Conservation (phyloP, 2,329 filamentous ascomycete species). For the Pseudopithomyces chartarum region DNA sequence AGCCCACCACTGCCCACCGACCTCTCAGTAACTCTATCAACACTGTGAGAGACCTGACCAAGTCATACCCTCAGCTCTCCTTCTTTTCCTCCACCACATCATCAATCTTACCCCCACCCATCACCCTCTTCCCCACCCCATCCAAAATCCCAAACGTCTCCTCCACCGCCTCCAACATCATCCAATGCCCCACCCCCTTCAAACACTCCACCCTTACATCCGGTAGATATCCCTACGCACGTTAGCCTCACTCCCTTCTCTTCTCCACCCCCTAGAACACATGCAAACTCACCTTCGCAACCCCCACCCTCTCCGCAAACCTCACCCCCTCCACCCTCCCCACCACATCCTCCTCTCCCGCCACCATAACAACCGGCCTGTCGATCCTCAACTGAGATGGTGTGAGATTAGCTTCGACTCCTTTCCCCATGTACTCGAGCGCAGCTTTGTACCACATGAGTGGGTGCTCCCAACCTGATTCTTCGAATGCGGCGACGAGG, state of each 20-base stretch:
- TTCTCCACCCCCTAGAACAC: too few species aligned
- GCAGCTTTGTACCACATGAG: slow-evolving; percentile 8
- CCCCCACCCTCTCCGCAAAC: neutral
- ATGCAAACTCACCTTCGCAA: neutral
- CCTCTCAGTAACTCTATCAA: too few species aligned
- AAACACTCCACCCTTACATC: neutral
- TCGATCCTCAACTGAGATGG: neutral
- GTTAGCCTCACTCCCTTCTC: too few species aligned
- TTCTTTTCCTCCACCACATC: neutral
- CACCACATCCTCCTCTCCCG: slow-evolving; percentile 3
- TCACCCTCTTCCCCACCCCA: neutral
- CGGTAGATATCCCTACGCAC: neutral
- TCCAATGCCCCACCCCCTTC: neutral
- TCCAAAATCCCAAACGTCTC: neutral
- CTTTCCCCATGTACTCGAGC: neutral
- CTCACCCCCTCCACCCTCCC: neutral
- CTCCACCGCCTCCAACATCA: neutral
- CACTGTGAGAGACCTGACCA: too few species aligned
- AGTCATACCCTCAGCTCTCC: too few species aligned
- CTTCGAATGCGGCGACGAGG: neutral
- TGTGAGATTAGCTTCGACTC: neutral
- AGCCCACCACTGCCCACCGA: too few species aligned
- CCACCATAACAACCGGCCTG: slow-evolving; percentile 2
- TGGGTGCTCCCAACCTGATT: neutral
- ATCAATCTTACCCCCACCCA: neutral